A percentile compares a stretch with the other conserved stretches of the same genome.
phyloP scores from a whole-genome alignment of 176 grass and related monocot genomes.

The Oryza meyeriana region DNA sequence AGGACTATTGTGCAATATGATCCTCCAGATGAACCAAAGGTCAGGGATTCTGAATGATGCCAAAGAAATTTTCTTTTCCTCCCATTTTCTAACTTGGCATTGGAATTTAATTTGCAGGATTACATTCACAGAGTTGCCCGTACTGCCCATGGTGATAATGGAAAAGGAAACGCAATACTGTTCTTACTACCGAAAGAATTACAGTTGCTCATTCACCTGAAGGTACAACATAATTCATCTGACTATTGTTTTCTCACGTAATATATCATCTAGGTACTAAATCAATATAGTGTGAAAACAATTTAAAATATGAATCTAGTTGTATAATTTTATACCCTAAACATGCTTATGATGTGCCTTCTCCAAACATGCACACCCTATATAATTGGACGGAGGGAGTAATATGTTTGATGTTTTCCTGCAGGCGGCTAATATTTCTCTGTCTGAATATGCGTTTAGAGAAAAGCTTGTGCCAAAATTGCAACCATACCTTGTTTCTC shows the following conservation, averaged over 20 bases:
- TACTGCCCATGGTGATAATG: constrained; percentile 88
- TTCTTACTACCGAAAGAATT: constrained; percentile 87
- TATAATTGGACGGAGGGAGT: not conserved
- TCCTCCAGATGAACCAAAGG: constrained; percentile 97
- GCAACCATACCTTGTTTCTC: constrained; percentile 70
- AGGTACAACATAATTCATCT: constrained; percentile 37
- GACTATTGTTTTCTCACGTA: not conserved
- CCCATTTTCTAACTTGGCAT: not conserved
- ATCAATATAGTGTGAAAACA: not conserved
- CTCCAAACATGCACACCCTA: not conserved
- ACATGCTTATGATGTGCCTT: not conserved
- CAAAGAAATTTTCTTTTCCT: not conserved
- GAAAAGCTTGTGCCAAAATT: constrained; percentile 85
- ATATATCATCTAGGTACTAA: too few species aligned
- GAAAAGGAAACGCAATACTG: constrained; percentile 76
- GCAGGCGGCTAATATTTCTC: constrained; percentile 82
- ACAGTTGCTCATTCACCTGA: constrained; percentile 77
- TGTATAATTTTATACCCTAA: not conserved
- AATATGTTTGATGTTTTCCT: not conserved
- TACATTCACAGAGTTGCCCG: constrained; percentile 96
- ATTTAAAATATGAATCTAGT: not conserved
- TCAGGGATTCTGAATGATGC: constrained; percentile 19
- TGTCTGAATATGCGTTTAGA: constrained; percentile 75
- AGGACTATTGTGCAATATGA: constrained; percentile 99
- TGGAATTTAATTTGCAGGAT: constrained; percentile 45